These are phyloP conservation scores for Aspergillus cejpii DNA, from an alignment of 2,329 filamentous ascomycete genomes.

Conservation along the genomic window DNA sequence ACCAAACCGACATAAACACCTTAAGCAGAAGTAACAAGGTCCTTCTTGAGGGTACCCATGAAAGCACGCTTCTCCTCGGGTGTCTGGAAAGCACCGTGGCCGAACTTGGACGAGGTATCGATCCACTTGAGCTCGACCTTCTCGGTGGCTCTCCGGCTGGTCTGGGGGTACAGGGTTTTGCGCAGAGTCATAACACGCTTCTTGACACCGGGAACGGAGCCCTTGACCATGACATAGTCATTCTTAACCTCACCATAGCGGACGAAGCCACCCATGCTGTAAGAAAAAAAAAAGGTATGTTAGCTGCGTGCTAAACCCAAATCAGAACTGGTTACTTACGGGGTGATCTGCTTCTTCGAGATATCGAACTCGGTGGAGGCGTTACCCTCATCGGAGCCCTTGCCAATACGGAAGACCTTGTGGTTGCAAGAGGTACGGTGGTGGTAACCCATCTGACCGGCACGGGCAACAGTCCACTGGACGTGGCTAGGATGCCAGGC, in stretches of 20 bases:
- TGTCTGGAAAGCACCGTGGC: slow-evolving; percentile 99
- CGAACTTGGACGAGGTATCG: slow-evolving; percentile 99
- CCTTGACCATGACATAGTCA: slow-evolving; percentile 97
- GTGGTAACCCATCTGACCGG: slow-evolving; percentile 99
- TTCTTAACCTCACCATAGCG: slow-evolving; percentile 99
- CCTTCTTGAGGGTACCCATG: slow-evolving; percentile 99
- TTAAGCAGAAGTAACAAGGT: slow-evolving; percentile 57
- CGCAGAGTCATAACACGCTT: slow-evolving; percentile 98
- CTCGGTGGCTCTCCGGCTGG: slow-evolving; percentile 89
- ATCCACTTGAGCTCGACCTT: slow-evolving; percentile 99
- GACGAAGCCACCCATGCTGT: slow-evolving; percentile 95
- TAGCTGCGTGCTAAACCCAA: slow-evolving; percentile 33
- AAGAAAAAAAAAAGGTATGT: slow-evolving; percentile 21
- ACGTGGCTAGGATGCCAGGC: slow-evolving; percentile 99
- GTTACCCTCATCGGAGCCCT: slow-evolving; percentile 83
- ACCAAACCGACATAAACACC: slow-evolving; percentile 36
- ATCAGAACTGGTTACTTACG: slow-evolving; percentile 59
- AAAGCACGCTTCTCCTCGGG: slow-evolving; percentile 95
- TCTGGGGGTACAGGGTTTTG: slow-evolving; percentile 98
- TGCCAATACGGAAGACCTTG: slow-evolving; percentile 99
- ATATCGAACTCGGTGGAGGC: slow-evolving; percentile 92
- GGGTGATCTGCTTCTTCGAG: slow-evolving; percentile 99
- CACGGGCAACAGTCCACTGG: slow-evolving; percentile 99
- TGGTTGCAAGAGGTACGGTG: slow-evolving; percentile 99
- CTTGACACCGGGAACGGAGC: slow-evolving; percentile 94